These are phyloP conservation scores for Penicillium silybi DNA, from an alignment of 495 filamentous ascomycete species.

Conservation along the genomic window DNA sequence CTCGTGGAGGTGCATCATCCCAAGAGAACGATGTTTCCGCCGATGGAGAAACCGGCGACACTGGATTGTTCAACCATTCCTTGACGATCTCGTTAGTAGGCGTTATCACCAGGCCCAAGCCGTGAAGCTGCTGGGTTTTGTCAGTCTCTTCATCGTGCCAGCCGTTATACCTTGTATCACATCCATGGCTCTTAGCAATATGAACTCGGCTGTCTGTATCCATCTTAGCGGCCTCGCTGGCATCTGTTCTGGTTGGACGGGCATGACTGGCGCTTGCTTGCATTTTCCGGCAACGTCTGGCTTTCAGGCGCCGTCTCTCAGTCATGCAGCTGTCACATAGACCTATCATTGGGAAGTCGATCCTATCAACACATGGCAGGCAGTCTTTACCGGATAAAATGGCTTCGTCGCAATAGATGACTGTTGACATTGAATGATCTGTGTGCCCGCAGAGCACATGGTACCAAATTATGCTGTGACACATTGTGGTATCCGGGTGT, in stretches of 20 bases:
- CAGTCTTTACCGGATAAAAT: slow-evolving; percentile 23
- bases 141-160: neutral
- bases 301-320: neutral
- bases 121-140: neutral
- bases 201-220: neutral
- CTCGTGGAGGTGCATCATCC: neutral
- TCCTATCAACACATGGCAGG: neutral
- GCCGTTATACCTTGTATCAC: neutral
- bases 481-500: slow-evolving; percentile 18
- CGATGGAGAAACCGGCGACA: neutral
- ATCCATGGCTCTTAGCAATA: neutral
- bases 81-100: neutral
- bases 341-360: slow-evolving; percentile 17
- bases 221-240: neutral
- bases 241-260: neutral
- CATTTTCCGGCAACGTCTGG: neutral
- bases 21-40: neutral
- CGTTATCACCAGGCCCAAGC: neutral
- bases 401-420: slow-evolving; percentile 20
- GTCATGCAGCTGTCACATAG: slow-evolving; percentile 5
- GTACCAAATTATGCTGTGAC: slow-evolving; percentile 29
- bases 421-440: slow-evolving; percentile 3
- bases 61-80: neutral
- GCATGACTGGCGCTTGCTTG: neutral
- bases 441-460: slow-evolving; percentile 24